A percentile compares a stretch with the other conserved stretches of the same genome.
These are phyloP conservation scores for Penicillium frequentans DNA, from an alignment of 2,329 filamentous ascomycete species.

Conservation along the genomic window DNA sequence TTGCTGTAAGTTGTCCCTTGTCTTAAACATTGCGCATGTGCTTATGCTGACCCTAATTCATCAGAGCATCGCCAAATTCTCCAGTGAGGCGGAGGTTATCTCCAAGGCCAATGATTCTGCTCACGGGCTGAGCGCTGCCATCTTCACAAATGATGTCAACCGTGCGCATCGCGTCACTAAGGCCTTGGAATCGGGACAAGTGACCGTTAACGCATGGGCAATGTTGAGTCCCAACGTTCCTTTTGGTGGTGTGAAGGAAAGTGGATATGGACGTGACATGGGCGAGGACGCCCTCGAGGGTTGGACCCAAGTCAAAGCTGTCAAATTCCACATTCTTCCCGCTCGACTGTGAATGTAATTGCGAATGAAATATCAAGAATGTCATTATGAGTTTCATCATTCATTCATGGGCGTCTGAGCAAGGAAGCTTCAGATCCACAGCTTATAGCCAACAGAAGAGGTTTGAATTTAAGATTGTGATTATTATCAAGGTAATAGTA, in stretches of 20 bases:
- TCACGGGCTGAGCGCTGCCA: slow-evolving; percentile 26
- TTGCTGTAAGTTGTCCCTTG: slow-evolving; percentile 36
- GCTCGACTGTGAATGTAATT: slow-evolving; percentile 7
- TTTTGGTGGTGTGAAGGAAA: slow-evolving; percentile 30
- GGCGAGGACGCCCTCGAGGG: slow-evolving; percentile 27
- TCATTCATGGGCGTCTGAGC: background rate
- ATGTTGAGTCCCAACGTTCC: slow-evolving; percentile 27
- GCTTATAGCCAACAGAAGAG: background rate
- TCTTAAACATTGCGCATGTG: background rate
- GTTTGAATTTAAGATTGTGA: fast-evolving
- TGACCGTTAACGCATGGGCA: slow-evolving; percentile 29
- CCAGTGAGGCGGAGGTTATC: slow-evolving; percentile 60
- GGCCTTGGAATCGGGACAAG: slow-evolving; percentile 24
- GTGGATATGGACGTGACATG: slow-evolving; percentile 30
- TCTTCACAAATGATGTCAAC: slow-evolving; percentile 28
- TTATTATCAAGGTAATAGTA: background rate
- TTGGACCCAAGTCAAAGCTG: slow-evolving; percentile 24
- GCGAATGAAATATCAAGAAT: background rate
- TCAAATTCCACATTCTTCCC: slow-evolving; percentile 22
- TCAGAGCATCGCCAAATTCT: slow-evolving; percentile 56
- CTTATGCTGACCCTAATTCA: background rate
- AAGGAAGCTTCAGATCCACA: background rate
- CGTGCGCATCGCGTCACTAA: slow-evolving; percentile 25
- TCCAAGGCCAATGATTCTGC: slow-evolving; percentile 55
- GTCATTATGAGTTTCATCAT: background rate